These are phyloP conservation scores for Lactifluus echinatus DNA, from an alignment of 768 basidiomycete species.

Conservation along the genomic window DNA sequence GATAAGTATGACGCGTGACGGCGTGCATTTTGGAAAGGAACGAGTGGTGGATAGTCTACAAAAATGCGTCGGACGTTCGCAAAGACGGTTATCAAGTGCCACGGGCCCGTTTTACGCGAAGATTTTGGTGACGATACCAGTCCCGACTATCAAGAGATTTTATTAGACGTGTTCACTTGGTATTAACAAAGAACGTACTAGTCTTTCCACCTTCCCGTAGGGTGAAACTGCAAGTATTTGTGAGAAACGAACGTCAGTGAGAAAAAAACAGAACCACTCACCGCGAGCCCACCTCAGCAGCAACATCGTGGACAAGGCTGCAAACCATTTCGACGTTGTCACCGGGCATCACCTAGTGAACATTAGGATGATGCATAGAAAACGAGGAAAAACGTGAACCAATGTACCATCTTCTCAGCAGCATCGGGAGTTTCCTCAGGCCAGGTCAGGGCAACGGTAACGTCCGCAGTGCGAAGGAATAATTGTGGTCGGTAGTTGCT, in stretches of 20 bases:
- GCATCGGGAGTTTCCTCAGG: conserved; percentile 76
- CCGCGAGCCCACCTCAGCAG: conserved; percentile 83
- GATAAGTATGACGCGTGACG: neutral
- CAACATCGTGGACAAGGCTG: conserved; percentile 74
- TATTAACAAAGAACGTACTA: conserved; percentile 38
- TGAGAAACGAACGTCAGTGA: conserved; percentile 1
- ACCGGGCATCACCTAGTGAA: conserved; percentile 81
- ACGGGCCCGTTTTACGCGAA: conserved; percentile 34
- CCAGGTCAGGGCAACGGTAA: conserved; percentile 79
- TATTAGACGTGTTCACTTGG: neutral
- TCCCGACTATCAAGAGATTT: conserved; percentile 54
- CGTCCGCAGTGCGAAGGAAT: conserved; percentile 92
- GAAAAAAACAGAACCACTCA: conserved; percentile 16
- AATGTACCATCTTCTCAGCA: conserved; percentile 74
- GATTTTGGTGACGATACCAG: conserved; percentile 88
- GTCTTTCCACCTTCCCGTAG: conserved; percentile 94
- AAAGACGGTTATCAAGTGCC: neutral
- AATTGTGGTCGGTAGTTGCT: conserved; percentile 91
- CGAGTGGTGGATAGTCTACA: conserved; percentile 12
- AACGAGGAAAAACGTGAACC: neutral
- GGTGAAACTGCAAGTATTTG: conserved; percentile 49
- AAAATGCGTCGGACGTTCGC: neutral
- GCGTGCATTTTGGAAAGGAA: conserved; percentile 1
- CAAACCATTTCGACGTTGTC: conserved; percentile 95
- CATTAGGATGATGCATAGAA: neutral